Evolutionary conservation across 1,139 yeast species (phyloP).

Genomic region (Ashbya aceris): DNA sequence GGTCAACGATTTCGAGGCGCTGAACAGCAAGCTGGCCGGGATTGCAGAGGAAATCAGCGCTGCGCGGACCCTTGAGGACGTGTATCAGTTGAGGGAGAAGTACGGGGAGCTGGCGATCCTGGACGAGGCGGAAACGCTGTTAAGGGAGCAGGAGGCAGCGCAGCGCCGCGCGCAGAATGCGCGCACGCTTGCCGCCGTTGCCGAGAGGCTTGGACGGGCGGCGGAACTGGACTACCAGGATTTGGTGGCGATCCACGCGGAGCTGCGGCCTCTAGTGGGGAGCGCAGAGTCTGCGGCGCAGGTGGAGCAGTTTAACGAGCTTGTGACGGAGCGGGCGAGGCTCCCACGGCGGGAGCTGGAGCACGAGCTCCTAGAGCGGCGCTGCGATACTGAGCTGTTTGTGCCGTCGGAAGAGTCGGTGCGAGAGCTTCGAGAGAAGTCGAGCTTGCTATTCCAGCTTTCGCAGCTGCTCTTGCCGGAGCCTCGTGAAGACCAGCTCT

Average conservation of each 20-base stretch:
- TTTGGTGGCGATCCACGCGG: constrained; percentile 17
- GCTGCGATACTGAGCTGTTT: constrained; percentile 24
- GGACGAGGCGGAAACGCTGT: constrained; percentile 13
- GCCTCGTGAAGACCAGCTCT: constrained; percentile 35
- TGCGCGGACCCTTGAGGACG: constrained; percentile 10
- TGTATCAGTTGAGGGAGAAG: constrained; percentile 19
- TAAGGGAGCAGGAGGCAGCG: constrained; percentile 11
- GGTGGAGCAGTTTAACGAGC: constrained; percentile 5
- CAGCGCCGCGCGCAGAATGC: constrained; percentile 7
- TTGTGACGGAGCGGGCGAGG: constrained; percentile 5
- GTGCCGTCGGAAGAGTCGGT: constrained; percentile 12
- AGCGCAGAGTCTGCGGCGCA: constrained; percentile 14
- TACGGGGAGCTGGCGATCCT: constrained; percentile 29
- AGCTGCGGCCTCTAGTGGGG: constrained; percentile 15
- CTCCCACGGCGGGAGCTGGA: constrained; percentile 9
- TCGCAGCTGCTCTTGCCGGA: constrained; percentile 31
- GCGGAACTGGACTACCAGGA: not conserved
- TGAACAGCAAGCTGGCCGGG: constrained; percentile 8
- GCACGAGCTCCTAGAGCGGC: constrained; percentile 13
- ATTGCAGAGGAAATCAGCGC: constrained; percentile 13
- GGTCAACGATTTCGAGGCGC: constrained; percentile 8
- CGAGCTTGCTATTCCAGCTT: constrained; percentile 31
- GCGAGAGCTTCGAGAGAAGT: constrained; percentile 12
- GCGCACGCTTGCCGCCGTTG: not conserved
- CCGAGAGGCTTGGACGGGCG: not conserved